These are phyloP conservation scores for Cryptococcus jaspeensis DNA, from an alignment of 1,284 basidiomycete species.

Conservation along the genomic window DNA sequence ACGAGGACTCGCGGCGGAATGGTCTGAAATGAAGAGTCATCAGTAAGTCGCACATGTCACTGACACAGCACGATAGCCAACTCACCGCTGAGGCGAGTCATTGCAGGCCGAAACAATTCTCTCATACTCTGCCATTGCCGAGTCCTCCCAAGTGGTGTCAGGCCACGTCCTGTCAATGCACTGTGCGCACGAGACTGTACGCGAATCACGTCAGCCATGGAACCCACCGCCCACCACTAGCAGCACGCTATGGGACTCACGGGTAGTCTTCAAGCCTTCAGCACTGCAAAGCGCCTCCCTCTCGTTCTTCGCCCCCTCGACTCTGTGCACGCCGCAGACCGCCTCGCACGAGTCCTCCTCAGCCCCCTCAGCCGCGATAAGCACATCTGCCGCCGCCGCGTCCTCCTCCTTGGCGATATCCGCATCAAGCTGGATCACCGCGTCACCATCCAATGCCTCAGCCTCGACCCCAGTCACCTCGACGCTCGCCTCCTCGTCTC, in stretches of 20 bases:
- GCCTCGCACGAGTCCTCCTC: conserved; percentile 19
- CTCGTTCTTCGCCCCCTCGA: conserved; percentile 28
- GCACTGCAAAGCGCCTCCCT: conserved; percentile 30
- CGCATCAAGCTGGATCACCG: too few relatives aligned
- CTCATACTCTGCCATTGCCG: conserved; percentile 34
- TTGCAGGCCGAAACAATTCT: conserved; percentile 27
- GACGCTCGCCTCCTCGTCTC: too few relatives aligned
- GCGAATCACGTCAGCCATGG: not conserved
- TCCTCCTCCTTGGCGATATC: too few relatives aligned
- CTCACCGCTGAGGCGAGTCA: conserved; percentile 23
- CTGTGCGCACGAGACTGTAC: conserved; percentile 29
- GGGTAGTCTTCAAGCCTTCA: conserved; percentile 26
- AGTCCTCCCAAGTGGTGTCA: conserved; percentile 30
- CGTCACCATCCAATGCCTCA: too few relatives aligned
- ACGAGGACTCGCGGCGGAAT: too few relatives aligned
- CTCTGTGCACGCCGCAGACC: conserved; percentile 23
- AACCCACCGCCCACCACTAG: not conserved
- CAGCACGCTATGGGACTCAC: conserved; percentile 18
- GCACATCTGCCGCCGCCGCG: too few relatives aligned
- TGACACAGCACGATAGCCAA: not conserved
- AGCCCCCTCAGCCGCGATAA: too few relatives aligned
- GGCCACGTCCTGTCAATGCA: conserved; percentile 38
- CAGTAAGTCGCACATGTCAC: too few relatives aligned
- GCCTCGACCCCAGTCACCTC: too few relatives aligned
- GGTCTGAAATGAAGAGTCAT: too few relatives aligned